Evolutionary conservation across 768 basidiomycete genomes (phyloP), one percentile per base, ranked within the genome.

Genomic region (Termitomyces sp.): DNA sequence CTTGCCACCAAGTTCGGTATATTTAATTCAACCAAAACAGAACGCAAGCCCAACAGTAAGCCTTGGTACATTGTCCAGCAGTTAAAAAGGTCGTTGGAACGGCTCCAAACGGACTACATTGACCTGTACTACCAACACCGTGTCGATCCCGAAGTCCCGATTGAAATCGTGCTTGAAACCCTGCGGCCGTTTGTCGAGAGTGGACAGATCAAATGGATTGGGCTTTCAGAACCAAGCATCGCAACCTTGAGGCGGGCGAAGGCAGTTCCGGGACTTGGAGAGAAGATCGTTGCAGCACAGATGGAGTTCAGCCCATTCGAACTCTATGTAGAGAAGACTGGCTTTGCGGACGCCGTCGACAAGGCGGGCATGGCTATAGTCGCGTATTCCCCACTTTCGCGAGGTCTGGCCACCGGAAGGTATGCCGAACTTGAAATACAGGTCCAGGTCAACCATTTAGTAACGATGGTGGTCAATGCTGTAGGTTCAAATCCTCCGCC

Each of bases 1-100:
- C 74, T 88, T 20, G 84, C 85, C 2, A 86, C 85, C 20, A 88
- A 88, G 59, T 71, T 67, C 10, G 46, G 47, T 7, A 46, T 43
- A 36, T 12, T 40, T 34, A 67, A 61, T 20, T 30, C 32, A 16
- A 47, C 50, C 27, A 27, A 51, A 62, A 56, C 53, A 72, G 27
- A 22, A n/a, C 77, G 5, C 0, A 71, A 77, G 54, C 27, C 50
- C 9, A 60, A 52, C 44, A 56, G 59, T 45, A 53, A 60, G 18
- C 59, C 59, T 16, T n/a, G 2, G 14, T 79, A 81, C 55, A 74
- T 77, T 12, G 71, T 68, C 5, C 62, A 73, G 45, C 67, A 72
- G 0, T 51, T 77, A 37, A 69, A 79, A 16, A 71, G 55, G 53
- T 80, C 80, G 0, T 67, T 85, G 43, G 64, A 70, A 58, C 65